Evolutionary conservation across 176 grass and related monocot species (phyloP).

Genomic region (Ampelocalamus luodianensis): DNA sequence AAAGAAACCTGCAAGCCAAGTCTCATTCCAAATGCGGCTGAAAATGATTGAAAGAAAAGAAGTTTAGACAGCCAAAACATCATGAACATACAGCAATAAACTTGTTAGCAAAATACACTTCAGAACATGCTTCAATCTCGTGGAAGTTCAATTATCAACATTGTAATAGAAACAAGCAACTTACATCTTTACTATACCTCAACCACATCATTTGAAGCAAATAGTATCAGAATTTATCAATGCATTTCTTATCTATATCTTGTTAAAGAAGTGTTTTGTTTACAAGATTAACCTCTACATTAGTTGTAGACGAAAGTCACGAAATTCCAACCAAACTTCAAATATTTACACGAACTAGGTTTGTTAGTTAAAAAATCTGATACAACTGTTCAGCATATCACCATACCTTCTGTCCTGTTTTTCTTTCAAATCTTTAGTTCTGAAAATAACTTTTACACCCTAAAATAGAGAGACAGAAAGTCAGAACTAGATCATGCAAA

Average conservation of each 20-base stretch:
- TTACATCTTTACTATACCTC: background rate
- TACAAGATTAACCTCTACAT: conserved; percentile 1
- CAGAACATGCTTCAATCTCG: background rate
- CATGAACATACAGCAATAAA: background rate
- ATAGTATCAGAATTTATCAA: background rate
- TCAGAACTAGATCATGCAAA: conserved; percentile 28
- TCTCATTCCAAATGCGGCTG: conserved; percentile 99
- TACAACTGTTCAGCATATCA: background rate
- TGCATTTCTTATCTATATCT: conserved; percentile 1
- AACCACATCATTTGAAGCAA: conserved; percentile 19
- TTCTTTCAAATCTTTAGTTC: conserved; percentile 93
- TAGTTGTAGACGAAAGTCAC: background rate
- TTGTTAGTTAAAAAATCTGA: background rate
- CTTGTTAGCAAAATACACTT: background rate
- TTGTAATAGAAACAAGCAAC: conserved; percentile 13
- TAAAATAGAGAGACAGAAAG: conserved; percentile 38
- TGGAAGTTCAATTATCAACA: background rate
- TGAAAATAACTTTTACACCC: conserved; percentile 96
- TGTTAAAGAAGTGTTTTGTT: background rate
- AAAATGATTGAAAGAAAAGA: conserved; percentile 33
- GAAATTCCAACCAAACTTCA: background rate
- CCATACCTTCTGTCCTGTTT: conserved; percentile 85
- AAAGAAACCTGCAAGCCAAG: conserved; percentile 93
- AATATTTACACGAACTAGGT: background rate
- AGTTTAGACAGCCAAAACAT: background rate